Percentiles rank a stretch among this genome's conserved stretches.
These are phyloP conservation scores for Chaetomium cochliodes DNA, from an alignment of 495 filamentous ascomycete genomes.

Conservation along the genomic window DNA sequence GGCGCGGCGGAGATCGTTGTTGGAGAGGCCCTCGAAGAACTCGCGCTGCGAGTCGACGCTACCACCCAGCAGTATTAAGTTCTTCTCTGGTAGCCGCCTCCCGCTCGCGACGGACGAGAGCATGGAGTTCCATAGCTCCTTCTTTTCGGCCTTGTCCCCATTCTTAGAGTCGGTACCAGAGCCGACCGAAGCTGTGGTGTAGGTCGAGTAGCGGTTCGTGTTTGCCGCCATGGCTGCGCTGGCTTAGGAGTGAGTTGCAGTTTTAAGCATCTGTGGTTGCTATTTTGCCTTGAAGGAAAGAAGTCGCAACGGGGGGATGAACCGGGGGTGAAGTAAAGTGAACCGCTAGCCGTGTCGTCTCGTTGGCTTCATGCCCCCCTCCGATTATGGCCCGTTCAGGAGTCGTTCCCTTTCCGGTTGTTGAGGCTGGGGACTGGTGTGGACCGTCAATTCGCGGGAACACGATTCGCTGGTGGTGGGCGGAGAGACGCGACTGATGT, in stretches of 20 bases:
- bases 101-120: constrained; percentile 86
- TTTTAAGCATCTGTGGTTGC: constrained; percentile 19
- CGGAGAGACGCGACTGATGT: constrained; percentile 20
- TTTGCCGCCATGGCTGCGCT: constrained; percentile 52
- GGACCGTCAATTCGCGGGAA: constrained; percentile 22
- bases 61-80: constrained; percentile 81
- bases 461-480: constrained; percentile 13
- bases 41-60: constrained; percentile 85
- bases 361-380: neutral
- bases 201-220: constrained; percentile 56
- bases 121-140: constrained; percentile 94
- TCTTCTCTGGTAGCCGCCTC: constrained; percentile 90
- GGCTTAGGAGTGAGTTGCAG: constrained; percentile 14
- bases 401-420: neutral
- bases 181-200: constrained; percentile 47
- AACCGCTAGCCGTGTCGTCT: neutral
- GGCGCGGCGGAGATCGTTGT: constrained; percentile 59
- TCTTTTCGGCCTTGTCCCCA: constrained; percentile 68
- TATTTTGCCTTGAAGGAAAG: neutral
- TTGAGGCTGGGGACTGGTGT: neutral
- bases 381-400: neutral
- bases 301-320: neutral
- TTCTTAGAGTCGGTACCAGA: constrained; percentile 46
- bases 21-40: constrained; percentile 78
- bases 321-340: neutral